phyloP scores from a whole-genome alignment of 495 filamentous ascomycete genomes.

The Aspergillus olivimuriae region DNA sequence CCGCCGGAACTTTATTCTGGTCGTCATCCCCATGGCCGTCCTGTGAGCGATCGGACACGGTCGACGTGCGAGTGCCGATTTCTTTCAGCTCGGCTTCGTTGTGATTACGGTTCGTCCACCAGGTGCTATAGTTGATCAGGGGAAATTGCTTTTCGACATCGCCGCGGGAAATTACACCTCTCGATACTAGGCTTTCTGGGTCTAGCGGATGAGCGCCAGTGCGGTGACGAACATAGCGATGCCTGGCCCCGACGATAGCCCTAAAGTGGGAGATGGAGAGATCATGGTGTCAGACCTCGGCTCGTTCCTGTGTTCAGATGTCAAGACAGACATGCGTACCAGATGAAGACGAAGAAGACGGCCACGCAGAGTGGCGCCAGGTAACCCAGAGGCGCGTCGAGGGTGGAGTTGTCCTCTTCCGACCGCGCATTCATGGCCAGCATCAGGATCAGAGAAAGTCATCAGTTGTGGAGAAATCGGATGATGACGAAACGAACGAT shows the following conservation, averaged over 20 bases:
- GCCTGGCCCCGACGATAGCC: slow-evolving; percentile 11
- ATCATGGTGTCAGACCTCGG: too few relatives aligned
- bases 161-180: background rate
- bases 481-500: too few relatives aligned
- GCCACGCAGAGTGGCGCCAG: slow-evolving; percentile 4
- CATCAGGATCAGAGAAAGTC: background rate
- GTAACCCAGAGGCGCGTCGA: slow-evolving; percentile 3
- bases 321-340: too few relatives aligned
- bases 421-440: slow-evolving; percentile 3
- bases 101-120: slow-evolving; percentile 47
- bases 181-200: slow-evolving; percentile 5
- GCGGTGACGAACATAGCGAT: slow-evolving; percentile 1
- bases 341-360: slow-evolving; percentile 1
- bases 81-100: background rate
- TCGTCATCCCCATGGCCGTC: background rate
- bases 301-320: too few relatives aligned
- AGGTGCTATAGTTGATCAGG: slow-evolving; percentile 78
- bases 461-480: too few relatives aligned
- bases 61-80: background rate
- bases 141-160: slow-evolving; percentile 92
- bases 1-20: too few relatives aligned
- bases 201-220: slow-evolving; percentile 1
- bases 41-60: background rate
- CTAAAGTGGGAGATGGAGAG: slow-evolving; percentile 7
- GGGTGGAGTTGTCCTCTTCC: background rate